Conservation (phyloP, 768 basidiomycete species). For the Boletellus emodensis region DNA sequence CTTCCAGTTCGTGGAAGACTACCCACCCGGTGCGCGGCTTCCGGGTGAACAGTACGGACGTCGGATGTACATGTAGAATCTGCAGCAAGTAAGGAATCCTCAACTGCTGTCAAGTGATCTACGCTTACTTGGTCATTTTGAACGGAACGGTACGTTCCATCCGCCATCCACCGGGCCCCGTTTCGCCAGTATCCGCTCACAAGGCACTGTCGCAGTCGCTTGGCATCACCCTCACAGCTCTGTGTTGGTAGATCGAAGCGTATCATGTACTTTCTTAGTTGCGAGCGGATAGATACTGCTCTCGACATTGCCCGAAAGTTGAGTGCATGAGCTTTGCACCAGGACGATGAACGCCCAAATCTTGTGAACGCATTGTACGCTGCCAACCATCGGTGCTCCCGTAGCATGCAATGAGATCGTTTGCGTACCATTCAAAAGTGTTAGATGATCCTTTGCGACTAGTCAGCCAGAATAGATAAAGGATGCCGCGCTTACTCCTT, state of each 20-base stretch:
- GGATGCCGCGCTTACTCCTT: slow-evolving; percentile 62
- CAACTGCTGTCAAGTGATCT: not conserved
- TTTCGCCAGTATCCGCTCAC: slow-evolving; percentile 94
- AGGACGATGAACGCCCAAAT: slow-evolving; percentile 79
- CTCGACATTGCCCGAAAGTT: slow-evolving; percentile 94
- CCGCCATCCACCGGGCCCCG: slow-evolving; percentile 84
- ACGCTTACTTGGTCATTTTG: slow-evolving; percentile 72
- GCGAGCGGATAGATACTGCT: slow-evolving; percentile 91
- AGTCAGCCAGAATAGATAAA: not conserved
- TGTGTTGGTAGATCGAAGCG: slow-evolving; percentile 78
- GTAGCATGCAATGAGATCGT: not conserved
- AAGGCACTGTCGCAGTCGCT: slow-evolving; percentile 79
- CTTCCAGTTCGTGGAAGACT: slow-evolving; percentile 92
- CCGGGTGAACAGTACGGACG: slow-evolving; percentile 89
- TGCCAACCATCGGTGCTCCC: slow-evolving; percentile 31
- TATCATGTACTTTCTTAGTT: slow-evolving; percentile 91
- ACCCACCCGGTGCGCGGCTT: slow-evolving; percentile 92
- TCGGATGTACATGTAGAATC: slow-evolving; percentile 89
- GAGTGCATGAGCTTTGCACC: slow-evolving; percentile 90
- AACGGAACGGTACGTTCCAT: slow-evolving; percentile 90
- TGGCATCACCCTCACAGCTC: slow-evolving; percentile 88
- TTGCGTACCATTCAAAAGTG: slow-evolving; percentile 77
- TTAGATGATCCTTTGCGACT: slow-evolving; percentile 78
- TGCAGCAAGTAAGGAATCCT: slow-evolving; percentile 29
- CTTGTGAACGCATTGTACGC: slow-evolving; percentile 91